phyloP scores from a whole-genome alignment of 805 yeast genomes.

The Pichia rugopelliculosa region DNA sequence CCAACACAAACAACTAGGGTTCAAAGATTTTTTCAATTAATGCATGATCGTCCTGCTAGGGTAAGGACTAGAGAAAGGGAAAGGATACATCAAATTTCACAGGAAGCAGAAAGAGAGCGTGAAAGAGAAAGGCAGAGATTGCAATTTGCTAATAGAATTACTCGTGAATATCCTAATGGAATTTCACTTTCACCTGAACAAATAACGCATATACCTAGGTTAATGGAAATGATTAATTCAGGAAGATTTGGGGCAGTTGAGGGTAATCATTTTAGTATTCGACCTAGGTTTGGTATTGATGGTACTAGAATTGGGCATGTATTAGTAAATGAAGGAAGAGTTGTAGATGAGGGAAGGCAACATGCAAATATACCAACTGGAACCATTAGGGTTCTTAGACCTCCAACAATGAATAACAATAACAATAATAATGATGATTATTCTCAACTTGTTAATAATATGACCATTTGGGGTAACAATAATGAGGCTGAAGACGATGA shows the following conservation, averaged over 20 bases:
- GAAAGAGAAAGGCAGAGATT: not conserved
- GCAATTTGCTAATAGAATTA: not conserved
- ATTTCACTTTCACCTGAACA: not conserved
- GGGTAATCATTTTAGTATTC: not conserved
- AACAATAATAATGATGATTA: no score
- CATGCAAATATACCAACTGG: slow-evolving; percentile 7
- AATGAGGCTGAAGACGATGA: slow-evolving; percentile 24
- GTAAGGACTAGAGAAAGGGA: slow-evolving; percentile 7
- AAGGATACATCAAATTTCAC: slow-evolving; percentile 6
- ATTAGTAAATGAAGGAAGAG: not conserved
- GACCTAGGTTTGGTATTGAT: not conserved
- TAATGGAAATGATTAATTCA: not conserved
- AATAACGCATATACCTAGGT: not conserved
- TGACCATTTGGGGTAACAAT: no score
- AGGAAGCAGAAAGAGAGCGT: slow-evolving; percentile 9
- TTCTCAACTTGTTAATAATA: no score
- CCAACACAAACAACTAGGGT: slow-evolving; percentile 25
- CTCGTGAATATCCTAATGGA: not conserved
- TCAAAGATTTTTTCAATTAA: slow-evolving; percentile 27
- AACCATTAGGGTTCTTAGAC: not conserved
- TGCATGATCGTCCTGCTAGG: slow-evolving; percentile 15
- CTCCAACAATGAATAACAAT: not conserved
- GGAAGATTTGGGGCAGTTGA: not conserved
- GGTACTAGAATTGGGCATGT: not conserved
- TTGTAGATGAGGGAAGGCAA: slow-evolving; percentile 5